Base-by-base conservation (phyloP, 192 early-diverging fungal genomes). In the Chytriomyces hyalinus region DNA sequence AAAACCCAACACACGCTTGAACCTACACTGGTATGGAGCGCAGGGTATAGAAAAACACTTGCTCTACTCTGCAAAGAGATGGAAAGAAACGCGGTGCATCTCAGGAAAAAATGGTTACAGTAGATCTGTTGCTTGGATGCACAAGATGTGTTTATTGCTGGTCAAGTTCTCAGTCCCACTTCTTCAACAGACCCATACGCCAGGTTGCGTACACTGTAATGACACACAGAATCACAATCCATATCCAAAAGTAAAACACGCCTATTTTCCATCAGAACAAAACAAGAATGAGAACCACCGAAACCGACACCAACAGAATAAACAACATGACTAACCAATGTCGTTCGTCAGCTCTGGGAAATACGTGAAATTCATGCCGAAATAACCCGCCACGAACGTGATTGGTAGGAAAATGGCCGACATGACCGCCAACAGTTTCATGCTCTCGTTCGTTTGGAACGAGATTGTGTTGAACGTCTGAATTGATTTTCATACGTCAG, bases 341-440 rank as follows among this genome's bases (percentile, higher is more conserved):
- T 60, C 50, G 15, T 57, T 22, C 17, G 50, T 22, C 5, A 71
- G 15, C 15, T 71, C 84, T 0, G 84, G 81, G 24, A 89, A 89
- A 13, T 80, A 20, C 6, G 51, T 7, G 48, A 89, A 89, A 77
- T 89, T 89, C 69, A 87, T 89, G 20, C 87, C 71, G 43, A 80
- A 87, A 80, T 75, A 82, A 70, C 87, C 87, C 26, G 86, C 86
- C 36, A 89, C 48, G 61, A 89, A 89, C 9, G 86, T 87, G 43
- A 89, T 87, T 8, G 87, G 87, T 1, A 88, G 74, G 45, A 89
- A 89, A 51, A 89, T 69, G 44, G 87, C 71, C 26, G 80, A 82
- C 5, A 73, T 44, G 7, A 64, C 61, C 43, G 20, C 5, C 70
- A 78, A 15, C 26, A 63, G 28, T n/a, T 74, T 79, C 78, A 79